Base-by-base conservation (phyloP, 441 rosid species). In the Melastoma candidum region DNA sequence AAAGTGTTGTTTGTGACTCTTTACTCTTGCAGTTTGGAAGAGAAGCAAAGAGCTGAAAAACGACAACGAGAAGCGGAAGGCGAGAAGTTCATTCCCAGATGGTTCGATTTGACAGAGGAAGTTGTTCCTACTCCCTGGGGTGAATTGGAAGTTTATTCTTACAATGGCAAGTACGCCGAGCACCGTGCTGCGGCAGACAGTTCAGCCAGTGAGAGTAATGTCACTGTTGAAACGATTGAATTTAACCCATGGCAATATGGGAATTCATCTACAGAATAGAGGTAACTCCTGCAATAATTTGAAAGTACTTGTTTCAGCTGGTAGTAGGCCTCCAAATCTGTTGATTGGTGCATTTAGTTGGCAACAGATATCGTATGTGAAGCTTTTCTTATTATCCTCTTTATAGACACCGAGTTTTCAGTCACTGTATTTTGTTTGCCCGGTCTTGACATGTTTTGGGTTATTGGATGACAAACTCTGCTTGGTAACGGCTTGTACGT, bases 91-190 rank as follows among this genome's bases (percentile, higher is more conserved):
- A 67, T 74, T 3, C 85, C 99, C 5, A 77, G 73, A 78, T 90
- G 99, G 99, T 94, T 94, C 45, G 85, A 90, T 65, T 65, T 68
- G 59, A 85, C 94, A 0, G 71, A 72, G 44, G 97, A 94, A 59
- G 68, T 80, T 50, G 73, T 84, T 26, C 75, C 92, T 10, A 94
- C 99, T 11, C 99, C 96, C 12, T 94, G 99, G 99, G 99, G 99
- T 0, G 96, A 94, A 65, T 67, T 94, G 55, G 97, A 90, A 73
- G 83, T 94, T 12, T 94, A 90, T 69, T 77, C 58, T 59, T 89
- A 68, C 81, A 94, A 89, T 22, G 95, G 93, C 49, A 94, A 81
- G 59, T 94, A 94, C 58, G 47, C 53, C 1, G 74, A 87, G 60
- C 84, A 87, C 51, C 79, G 82, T 2, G 84, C 75, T 45, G 77